Evolutionary conservation across 192 early-diverging fungal species (phyloP).

Genomic region (Allomyces macrogynus): DNA sequence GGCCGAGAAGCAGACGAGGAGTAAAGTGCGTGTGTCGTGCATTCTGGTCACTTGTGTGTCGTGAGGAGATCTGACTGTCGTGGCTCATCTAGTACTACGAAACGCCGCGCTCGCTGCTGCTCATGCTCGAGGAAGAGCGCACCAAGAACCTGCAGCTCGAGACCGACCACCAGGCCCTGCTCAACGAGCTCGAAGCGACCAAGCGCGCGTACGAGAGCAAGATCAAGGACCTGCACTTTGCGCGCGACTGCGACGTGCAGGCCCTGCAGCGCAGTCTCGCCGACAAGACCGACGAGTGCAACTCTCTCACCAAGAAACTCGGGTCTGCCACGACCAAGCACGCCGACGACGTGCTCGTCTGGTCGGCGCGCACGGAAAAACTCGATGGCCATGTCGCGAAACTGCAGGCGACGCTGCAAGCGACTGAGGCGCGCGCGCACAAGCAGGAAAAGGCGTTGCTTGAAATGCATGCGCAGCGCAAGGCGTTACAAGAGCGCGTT

Average conservation of each 20-base stretch:
- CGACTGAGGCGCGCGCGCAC: neutral
- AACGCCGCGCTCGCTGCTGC: neutral
- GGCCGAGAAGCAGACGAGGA: neutral
- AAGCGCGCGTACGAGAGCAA: neutral
- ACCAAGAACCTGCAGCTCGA: neutral
- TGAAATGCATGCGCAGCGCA: neutral
- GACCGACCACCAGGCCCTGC: neutral
- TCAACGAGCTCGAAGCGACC: neutral
- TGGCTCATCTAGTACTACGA: neutral
- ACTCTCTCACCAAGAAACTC: neutral
- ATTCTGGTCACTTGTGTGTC: no score
- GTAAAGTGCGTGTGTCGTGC: neutral
- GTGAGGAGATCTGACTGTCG: no score
- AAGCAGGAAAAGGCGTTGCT: neutral
- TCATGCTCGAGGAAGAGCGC: neutral
- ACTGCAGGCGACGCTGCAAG: neutral
- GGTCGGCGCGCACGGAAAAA: neutral
- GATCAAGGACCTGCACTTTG: neutral
- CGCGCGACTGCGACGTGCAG: neutral
- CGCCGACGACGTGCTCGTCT: neutral
- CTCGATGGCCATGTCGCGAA: neutral
- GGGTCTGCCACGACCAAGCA: neutral
- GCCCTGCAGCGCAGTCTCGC: neutral
- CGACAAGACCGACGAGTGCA: neutral
- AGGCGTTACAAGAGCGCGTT: neutral